Evolutionary conservation across 1,284 basidiomycete species (phyloP), one percentile per base, ranked within the genome.

Genomic region (Taiwanofungus camphoratus): DNA sequence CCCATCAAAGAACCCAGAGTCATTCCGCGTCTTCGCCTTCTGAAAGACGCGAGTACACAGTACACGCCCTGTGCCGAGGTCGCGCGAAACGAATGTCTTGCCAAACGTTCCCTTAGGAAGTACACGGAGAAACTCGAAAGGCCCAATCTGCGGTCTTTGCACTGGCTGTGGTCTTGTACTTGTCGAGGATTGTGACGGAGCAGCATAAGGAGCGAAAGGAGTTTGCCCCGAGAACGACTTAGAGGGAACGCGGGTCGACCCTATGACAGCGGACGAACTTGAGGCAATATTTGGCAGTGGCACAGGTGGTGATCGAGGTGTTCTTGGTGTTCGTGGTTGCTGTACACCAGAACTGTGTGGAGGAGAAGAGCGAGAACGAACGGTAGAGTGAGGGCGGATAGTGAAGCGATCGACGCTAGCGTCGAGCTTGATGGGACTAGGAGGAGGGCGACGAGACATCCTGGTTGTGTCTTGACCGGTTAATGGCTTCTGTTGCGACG

Each of bases 91-190:
- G 34, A 50, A 59, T 7, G 59, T 53, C 29, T 44, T 46, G 15
- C 58, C 59, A 39, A 53, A 61, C n/a, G 49, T 52, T 3, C 62
- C 62, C 5, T 43, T 49, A 30, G 59, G 49, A 4, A 63, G 50
- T 20, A 32, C 35, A 13, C 50, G 48, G 11, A 65, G 21, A 32
- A 58, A 52, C 45, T 50, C 50, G 50, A 65, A 61, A 5, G 63
- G 61, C 1, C 64, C 62, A 19, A 50, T 37, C 36, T 37, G 39
- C 22, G 26, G 36, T 4, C 33, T 24, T 34, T 24, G 16, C 13
- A 33, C 21, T 26, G 8, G 23, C 20, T 36, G 35, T 16, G 16
- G 37, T 39, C 27, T 12, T 29, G 26, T 29, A 29, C 26, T 29
- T 29, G 26, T 29, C 38, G 38, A 29, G 6, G 34, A 36, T 16